Evolutionary conservation across 257 asterid species (phyloP), one percentile per base, ranked within the genome.

Genomic region (Apocynum venetum): DNA sequence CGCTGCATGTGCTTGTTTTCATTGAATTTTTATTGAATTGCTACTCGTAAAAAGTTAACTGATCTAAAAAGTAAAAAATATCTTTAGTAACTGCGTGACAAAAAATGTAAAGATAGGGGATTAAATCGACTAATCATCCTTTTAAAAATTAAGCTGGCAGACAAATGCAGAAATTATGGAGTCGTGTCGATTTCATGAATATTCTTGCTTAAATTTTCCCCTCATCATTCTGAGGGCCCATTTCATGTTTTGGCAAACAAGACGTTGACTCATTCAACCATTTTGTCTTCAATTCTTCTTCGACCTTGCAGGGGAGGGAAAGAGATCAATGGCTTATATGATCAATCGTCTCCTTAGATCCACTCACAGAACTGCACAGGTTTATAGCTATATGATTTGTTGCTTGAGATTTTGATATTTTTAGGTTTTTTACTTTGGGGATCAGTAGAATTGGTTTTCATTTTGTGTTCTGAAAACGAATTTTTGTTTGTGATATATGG

Each of bases 281-380:
- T 14, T 35, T 13, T 41, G 2, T 17, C 31, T 19, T 66, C 51
- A 2, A 3, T 66, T 17, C 48, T 66, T 66, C 49, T 40, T 5
- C 5, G 3, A 6, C n/a, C 14, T 15, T 17, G 51, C 31, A 67
- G 35, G 41, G 19, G 35, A 66, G 69, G 57, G 43, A 35, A 79
- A 8, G 31, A 25, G 2, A 40, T 2, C 40, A 69, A 77, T 84
- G 81, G 79, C 82, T 35, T 44, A 74, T 10, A 25, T 47, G 76
- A 82, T 89, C 84, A 84, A 79, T 80, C 93, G 94, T 77, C 88
- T 90, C 40, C 68, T 88, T 76, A 82, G 85, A 80, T 86, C 86
- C 69, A 71, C 85, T 69, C 85, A 87, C 77, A 82, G 85, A 85
- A 83, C 79, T 31, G 83, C 87, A 77, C 85, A 88, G 93, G 96